Evolutionary conservation across 225 moss, liverwort and hornwort genomes (phyloP), one percentile per base, ranked within the genome.

Genomic region (Pseudoscleropodium purum): DNA sequence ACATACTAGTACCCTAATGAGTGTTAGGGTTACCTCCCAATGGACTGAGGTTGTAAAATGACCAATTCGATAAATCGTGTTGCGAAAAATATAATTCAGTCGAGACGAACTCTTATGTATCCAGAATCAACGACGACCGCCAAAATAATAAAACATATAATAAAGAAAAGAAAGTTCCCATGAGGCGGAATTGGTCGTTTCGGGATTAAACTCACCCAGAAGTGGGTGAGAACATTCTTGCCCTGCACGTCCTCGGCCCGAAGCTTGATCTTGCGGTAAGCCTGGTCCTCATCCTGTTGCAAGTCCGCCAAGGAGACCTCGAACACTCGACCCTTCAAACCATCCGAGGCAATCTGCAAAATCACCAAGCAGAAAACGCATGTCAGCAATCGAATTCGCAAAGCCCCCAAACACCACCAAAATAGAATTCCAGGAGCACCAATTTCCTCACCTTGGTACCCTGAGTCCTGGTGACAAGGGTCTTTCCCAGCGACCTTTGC

Each of bases 231-330:
- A 21, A 95, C 95, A 88, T 96, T 95, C 89, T 93, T 93, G 69
- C 94, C 93, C 86, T 95, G 94, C 39, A 95, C 95, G 81, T 96
- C 94, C 90, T 94, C 95, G 63, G 95, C 94, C 85, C 96, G 91
- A n/a, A 96, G 91, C 91, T 95, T 96, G 49, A 96, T 94, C 87
- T 96, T 96, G 54, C 95, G 92, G 92, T 84, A 95, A 82, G 94
- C 94, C 86, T 96, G 96, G 77, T 96, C 95, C 85, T 95, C 95
- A 83, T 95, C 94, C 64, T 90, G 88, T 78, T 95, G 95, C 75
- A 94, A 93, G 76, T 95, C 95, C 24, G 95, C 95, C 81, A 94
- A 92, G 30, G 94, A 95, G 59, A 95, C 91, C 85, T 95, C 96
- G 47, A 96, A 96, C 64, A 96, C 96, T 79, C 96, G 86, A 49